phyloP scores from a whole-genome alignment of 345 rosid species.

The Diplotaxis tenuifolia region DNA sequence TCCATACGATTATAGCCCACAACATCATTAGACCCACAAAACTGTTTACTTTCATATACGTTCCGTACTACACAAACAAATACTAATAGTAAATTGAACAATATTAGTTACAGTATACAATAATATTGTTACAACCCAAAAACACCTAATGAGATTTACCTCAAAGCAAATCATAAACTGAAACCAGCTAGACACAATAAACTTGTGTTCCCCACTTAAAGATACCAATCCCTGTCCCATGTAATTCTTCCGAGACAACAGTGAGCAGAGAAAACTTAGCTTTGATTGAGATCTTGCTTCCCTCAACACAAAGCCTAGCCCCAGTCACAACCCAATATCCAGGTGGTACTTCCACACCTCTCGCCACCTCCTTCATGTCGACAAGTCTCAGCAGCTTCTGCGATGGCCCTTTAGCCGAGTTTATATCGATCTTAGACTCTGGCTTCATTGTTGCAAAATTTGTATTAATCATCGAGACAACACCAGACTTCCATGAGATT shows the following conservation, averaged over 20 bases:
- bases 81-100: background rate
- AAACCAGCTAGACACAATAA: slow-evolving; percentile 9
- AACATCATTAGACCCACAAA: background rate
- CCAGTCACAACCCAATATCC: slow-evolving; percentile 98
- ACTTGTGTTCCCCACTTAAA: slow-evolving; percentile 7
- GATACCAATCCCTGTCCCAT: slow-evolving; percentile 9
- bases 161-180: slow-evolving; percentile 26
- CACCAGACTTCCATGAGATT: slow-evolving; percentile 68
- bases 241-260: slow-evolving; percentile 59
- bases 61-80: background rate
- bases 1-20: background rate
- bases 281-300: slow-evolving; percentile 72
- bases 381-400: slow-evolving; percentile 72
- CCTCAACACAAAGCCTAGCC: slow-evolving; percentile 74
- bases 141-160: slow-evolving; percentile 18
- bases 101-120: slow-evolving; percentile 19
- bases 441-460: slow-evolving; percentile 48
- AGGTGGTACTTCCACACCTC: slow-evolving; percentile 84
- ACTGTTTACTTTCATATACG: background rate
- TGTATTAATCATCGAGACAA: slow-evolving; percentile 66
- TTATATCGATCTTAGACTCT: slow-evolving; percentile 58
- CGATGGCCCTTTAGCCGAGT: slow-evolving; percentile 79
- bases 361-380: slow-evolving; percentile 77
- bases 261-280: slow-evolving; percentile 79
- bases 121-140: slow-evolving; percentile 18